Base-by-base conservation (phyloP, 2,329 filamentous ascomycete species). In the Orbilia blumenaviensis region DNA sequence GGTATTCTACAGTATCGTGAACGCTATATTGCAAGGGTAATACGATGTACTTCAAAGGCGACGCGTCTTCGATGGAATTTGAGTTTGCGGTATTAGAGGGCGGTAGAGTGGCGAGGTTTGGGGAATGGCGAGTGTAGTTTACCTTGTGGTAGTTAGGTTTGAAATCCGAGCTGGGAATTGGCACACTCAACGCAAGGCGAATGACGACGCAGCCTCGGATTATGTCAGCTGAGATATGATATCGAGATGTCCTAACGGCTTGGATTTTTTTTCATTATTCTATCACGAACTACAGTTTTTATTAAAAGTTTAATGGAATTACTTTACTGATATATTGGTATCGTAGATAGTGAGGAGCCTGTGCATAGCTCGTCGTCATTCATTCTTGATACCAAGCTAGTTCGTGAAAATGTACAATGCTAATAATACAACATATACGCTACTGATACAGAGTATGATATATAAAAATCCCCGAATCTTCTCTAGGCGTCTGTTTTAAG, bases 31-130 rank as follows among this genome's bases (percentile, higher is more conserved):
- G 56, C 32, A 64, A 56, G 48, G 50, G 16, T 38, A 48, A 56
- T 44, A 66, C 10, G 52, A 58, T 46, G 48, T 10, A 32, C 41
- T 52, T 66, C 62, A 60, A 63, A 61, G 21, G 58, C 50, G 72
- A 76, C 72, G 72, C 72, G 72, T 76, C 56, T 64, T 68, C 41
- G 72, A 76, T 76, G 72, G 52, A 36, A 50, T 64, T 69, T 18
- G 50, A 69, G 58, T 38, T 46, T 44, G 50, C 16, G 41, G 41
- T 29, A 42, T 61, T 29, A 48, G 48, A 18, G 62, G n/a, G 34
- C 42, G 58, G 36, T 64, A 58, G 46, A 66, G 62, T 66, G 64
- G 56, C 48, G 60, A 58, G 58, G 64, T 61, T 69, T 54, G 64
- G 23, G 54, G 69, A 42, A 56, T 62, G 34, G 67, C 50, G 48